Conservation (phyloP, 2,329 filamentous ascomycete genomes). For the Botrytis galanthina region DNA sequence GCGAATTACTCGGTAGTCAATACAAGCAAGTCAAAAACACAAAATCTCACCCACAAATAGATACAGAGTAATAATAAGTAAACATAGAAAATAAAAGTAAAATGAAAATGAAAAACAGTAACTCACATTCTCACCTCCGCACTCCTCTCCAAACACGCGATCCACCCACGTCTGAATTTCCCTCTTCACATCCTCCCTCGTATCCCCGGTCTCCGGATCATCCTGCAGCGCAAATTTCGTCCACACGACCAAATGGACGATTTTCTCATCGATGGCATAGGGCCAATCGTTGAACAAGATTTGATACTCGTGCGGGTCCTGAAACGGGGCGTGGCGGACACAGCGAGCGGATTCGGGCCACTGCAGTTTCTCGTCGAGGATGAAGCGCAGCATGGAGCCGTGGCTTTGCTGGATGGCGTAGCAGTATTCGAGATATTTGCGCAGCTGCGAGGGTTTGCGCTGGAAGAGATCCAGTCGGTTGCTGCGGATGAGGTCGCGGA, state of each 20-base stretch:
- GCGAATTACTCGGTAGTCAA: background rate
- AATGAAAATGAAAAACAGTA: conserved; percentile 15
- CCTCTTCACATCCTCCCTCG: conserved; percentile 61
- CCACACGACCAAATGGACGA: conserved; percentile 88
- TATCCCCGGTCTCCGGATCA: conserved; percentile 55
- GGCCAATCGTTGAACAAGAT: conserved; percentile 92
- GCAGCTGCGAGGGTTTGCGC: conserved; percentile 71
- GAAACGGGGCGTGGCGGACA: conserved; percentile 37
- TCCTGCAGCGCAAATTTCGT: conserved; percentile 81
- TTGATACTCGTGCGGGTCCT: conserved; percentile 55
- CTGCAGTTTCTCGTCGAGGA: conserved; percentile 65
- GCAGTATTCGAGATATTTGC: conserved; percentile 73
- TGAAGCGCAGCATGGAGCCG: conserved; percentile 76
- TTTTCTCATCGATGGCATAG: conserved; percentile 75
- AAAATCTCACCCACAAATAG: background rate
- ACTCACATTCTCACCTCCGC: conserved; percentile 55
- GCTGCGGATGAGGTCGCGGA: conserved; percentile 48
- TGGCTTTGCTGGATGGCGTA: conserved; percentile 61
- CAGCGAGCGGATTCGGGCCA: conserved; percentile 54
- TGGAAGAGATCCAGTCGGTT: conserved; percentile 77
- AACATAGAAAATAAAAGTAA: background rate
- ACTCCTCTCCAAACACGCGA: conserved; percentile 57
- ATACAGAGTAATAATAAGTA: background rate
- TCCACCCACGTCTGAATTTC: conserved; percentile 71
- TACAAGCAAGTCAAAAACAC: background rate